Conservation (phyloP, 495 filamentous ascomycete species). For the Aspergillus ostianus region DNA sequence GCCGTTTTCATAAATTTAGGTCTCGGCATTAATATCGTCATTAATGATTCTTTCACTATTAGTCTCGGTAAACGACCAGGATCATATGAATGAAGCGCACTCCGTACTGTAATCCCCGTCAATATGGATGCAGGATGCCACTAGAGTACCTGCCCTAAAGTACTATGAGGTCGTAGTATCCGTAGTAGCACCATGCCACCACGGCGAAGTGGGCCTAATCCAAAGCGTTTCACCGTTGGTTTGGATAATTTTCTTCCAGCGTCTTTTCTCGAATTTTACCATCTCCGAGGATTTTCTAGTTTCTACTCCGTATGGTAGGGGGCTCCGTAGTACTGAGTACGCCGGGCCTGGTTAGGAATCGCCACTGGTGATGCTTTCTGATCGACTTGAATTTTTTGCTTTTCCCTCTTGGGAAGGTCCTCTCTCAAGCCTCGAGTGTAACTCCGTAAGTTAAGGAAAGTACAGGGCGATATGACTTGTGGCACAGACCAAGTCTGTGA, state of each 20-base stretch:
- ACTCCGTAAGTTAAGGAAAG: background rate
- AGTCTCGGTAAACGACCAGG: background rate
- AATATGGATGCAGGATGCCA: background rate
- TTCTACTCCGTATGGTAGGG: too few species aligned
- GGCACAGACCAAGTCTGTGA: background rate
- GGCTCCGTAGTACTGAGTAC: too few species aligned
- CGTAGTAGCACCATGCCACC: constrained; percentile 4
- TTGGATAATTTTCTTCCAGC: constrained; percentile 3
- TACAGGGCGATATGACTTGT: background rate
- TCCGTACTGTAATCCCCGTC: background rate
- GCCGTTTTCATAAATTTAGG: background rate
- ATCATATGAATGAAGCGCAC: background rate
- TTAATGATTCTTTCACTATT: background rate
- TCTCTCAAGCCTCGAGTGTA: background rate
- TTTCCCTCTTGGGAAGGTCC: background rate
- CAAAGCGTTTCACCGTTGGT: constrained; percentile 7
- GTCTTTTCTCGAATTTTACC: constrained; percentile 10
- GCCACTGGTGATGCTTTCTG: constrained; percentile 1
- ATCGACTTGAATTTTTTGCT: background rate
- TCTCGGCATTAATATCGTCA: background rate
- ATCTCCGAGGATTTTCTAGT: background rate
- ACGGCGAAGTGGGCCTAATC: constrained; percentile 2
- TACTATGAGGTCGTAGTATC: constrained; percentile 1
- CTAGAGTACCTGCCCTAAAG: constrained; percentile 3
- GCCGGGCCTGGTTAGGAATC: background rate